Evolutionary conservation across 1,284 basidiomycete species (phyloP).

Genomic region (Trichosporon asahii): DNA sequence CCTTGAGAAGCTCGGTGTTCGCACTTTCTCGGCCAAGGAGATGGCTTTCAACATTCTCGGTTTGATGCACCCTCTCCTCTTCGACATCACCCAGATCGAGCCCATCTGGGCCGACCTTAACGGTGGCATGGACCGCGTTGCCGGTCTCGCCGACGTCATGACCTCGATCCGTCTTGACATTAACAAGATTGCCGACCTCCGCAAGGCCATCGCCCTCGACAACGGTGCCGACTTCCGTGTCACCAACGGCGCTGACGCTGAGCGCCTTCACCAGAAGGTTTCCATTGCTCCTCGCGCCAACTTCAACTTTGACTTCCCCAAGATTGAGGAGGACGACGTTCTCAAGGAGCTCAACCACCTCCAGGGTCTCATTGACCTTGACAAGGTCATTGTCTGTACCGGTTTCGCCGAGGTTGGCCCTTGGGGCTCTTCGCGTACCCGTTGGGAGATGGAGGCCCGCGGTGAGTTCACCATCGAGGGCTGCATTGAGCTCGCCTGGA

Average conservation of each 20-base stretch:
- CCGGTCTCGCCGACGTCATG: constrained; percentile 89
- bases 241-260: constrained; percentile 85
- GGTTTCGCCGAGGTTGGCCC: constrained; percentile 98
- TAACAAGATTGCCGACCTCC: constrained; percentile 80
- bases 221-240: constrained; percentile 93
- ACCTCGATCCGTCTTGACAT: constrained; percentile 73
- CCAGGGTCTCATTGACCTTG: constrained; percentile 84
- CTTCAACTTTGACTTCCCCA: constrained; percentile 92
- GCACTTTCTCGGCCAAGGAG: constrained; percentile 98
- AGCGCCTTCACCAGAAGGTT: constrained; percentile 87
- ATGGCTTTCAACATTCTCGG: constrained; percentile 99
- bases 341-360: constrained; percentile 72
- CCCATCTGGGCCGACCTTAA: constrained; percentile 98
- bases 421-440: constrained; percentile 96
- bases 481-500: constrained; percentile 98
- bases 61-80: constrained; percentile 97
- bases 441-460: constrained; percentile 97
- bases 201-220: constrained; percentile 87
- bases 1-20: constrained; percentile 86
- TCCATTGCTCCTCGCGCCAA: constrained; percentile 93
- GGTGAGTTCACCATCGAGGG: constrained; percentile 95
- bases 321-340: constrained; percentile 64
- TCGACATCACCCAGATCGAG: constrained; percentile 99
- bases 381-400: constrained; percentile 92
- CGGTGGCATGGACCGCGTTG: constrained; percentile 94